Base-by-base conservation (phyloP, 352 stramenopile species). In the Globisporangium heterothallicum region DNA sequence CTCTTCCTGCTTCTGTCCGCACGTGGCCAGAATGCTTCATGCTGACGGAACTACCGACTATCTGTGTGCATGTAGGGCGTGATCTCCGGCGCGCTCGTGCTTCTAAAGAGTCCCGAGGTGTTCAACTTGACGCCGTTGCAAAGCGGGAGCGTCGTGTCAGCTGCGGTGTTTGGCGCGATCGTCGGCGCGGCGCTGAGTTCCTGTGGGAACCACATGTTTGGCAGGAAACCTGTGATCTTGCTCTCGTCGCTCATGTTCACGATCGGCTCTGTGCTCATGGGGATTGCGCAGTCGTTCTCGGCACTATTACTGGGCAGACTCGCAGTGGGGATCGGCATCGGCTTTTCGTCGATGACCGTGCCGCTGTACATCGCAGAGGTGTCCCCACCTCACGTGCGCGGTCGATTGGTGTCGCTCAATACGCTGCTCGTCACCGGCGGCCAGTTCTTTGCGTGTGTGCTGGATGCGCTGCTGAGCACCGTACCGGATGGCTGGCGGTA, bases 311-410 rank as follows among this genome's bases (percentile, higher is more conserved):
- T 77, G 1, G 80, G 80, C 2, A 65, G 80, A 18, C 49, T 89
- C n/a, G 45, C 81, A 12, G 76, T 92, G 7, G 80, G 80, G 5
- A 6, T 88, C 26, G 80, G 63, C 22, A 81, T 92, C 36, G 80
- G 80, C 38, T 72, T 78, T 50, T 85, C 76, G 7, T 92, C 80
- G 36, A 86, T 85, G 72, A 84, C 72, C 30, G 75, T 92, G 25
- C 80, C 80, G 44, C 63, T 92, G 16, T 92, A 92, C 50, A 87
- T 92, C 48, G 78, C 80, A 25, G 80, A 92, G 50, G 74, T 77
- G 9, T 88, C 80, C 12, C 78, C 80, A 0, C 69, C 80, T 8
- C 61, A 84, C 21, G 73, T 83, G 18, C 78, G 80, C 29, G 82
- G 82, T 0, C 73, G 63, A 6, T 62, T 92, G 21, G 78, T 92